phyloP scores from a whole-genome alignment of 2,329 filamentous ascomycete genomes.

The Celoporthe dispersa region DNA sequence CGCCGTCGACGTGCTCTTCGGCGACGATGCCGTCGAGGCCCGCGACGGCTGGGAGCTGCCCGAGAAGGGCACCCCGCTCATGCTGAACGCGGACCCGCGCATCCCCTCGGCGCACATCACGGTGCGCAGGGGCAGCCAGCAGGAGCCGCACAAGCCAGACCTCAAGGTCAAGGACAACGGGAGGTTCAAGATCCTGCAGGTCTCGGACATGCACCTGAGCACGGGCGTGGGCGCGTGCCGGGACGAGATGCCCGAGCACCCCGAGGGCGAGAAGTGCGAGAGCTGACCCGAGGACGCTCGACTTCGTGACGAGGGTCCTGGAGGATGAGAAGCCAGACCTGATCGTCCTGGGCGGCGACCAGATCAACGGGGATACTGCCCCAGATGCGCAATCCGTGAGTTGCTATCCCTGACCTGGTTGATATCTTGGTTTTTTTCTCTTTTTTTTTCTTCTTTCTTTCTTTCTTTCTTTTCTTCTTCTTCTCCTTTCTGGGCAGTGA shows the following conservation, averaged over 20 bases:
- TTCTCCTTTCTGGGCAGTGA: too few species aligned
- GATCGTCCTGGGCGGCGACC: conserved; percentile 89
- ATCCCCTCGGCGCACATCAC: conserved; percentile 75
- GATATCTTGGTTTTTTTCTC: too few species aligned
- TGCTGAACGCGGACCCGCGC: conserved; percentile 67
- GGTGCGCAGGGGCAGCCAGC: conserved; percentile 72
- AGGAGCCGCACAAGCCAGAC: conserved; percentile 68
- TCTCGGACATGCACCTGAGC: conserved; percentile 91
- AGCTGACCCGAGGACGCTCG: conserved; percentile 89
- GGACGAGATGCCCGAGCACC: conserved; percentile 77
- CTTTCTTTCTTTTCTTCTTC: too few species aligned
- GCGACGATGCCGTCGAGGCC: conserved; percentile 88
- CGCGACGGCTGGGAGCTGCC: conserved; percentile 79
- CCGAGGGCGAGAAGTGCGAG: conserved; percentile 79
- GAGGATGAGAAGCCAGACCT: conserved; percentile 94
- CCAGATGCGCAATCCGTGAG: conserved; percentile 85
- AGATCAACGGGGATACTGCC: conserved; percentile 92
- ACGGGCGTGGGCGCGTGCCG: conserved; percentile 86
- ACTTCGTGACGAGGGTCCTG: conserved; percentile 82
- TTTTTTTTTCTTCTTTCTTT: not conserved
- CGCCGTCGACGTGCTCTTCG: conserved; percentile 84
- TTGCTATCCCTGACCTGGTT: too few species aligned
- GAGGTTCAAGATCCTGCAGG: conserved; percentile 95
- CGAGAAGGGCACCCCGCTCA: conserved; percentile 69
- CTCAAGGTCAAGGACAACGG: conserved; percentile 85